Base-by-base conservation (phyloP, 495 filamentous ascomycete genomes). In the Talaromyces wortmannii region DNA sequence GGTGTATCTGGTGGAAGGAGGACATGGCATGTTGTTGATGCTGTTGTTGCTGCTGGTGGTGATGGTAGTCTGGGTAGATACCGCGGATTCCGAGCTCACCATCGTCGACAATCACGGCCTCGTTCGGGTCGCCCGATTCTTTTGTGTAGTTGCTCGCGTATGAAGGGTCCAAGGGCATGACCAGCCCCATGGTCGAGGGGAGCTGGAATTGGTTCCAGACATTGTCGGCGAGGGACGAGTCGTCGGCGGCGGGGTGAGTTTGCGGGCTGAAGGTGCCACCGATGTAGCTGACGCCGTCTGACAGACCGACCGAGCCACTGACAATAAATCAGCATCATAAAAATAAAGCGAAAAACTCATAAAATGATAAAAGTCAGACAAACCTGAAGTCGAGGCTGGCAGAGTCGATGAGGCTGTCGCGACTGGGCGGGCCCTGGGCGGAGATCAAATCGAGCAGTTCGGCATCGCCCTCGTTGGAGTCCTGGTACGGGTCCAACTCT, bases 401-500 rank as follows among this genome's bases (percentile, higher is more conserved):
- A 45, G 61, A 63, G 55, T 67, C 67, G 2, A 69, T 56, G 45
- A 56, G 52, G 17, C 48, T 56, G 42, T 60, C 46, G 44, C 59
- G 61, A 30, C 62, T 60, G 48, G 72, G 59, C 40, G 68, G 60
- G 17, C 65, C 70, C 53, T 67, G 64, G 18, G 65, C 64, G 31
- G 66, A 54, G 45, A 62, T 66, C 46, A 74, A 48, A 30, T 77
- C 72, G 45, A 59, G 33, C 47, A 71, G 61, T 57, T 77, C 72
- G 29, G 66, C 64, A 64, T 71, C 67, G 56, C 65, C 69, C 50
- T 75, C 68, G 53, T 67, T 75, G 4, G 71, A 72, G 31, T 74
- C 74, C 58, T 74, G 74, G 51, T 69, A 73, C 29, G 71, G 72
- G 50, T 75, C 71, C 67, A 71, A 71, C 60, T 77, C 74, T 31